These are phyloP conservation scores for Buxus sempervirens DNA, from an alignment of 164 flowering plant species.

Conservation along the genomic window DNA sequence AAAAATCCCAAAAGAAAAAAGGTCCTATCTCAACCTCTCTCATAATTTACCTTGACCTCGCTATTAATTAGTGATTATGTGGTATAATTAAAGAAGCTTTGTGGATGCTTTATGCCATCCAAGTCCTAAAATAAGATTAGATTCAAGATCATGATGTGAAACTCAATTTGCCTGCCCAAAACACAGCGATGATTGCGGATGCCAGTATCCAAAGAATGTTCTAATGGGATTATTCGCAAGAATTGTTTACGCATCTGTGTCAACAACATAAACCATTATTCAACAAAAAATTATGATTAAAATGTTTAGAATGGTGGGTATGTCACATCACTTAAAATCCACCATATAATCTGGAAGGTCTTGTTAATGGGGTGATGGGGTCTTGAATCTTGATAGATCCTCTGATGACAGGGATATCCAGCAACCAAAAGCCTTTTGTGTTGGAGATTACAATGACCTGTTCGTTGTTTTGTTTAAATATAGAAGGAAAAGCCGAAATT, in stretches of 20 bases:
- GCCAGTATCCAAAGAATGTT: neutral
- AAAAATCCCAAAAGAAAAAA: no score
- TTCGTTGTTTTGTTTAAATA: neutral
- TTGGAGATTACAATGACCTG: neutral
- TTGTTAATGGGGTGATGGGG: neutral
- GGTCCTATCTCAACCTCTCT: no score
- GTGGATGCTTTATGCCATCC: no score
- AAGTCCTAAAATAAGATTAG: no score
- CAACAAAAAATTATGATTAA: neutral
- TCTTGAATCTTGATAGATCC: conserved; percentile 1
- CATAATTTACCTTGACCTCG: no score
- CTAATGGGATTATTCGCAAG: neutral
- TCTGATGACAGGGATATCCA: neutral
- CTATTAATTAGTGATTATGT: no score
- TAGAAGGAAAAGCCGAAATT: neutral
- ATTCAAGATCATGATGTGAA: no score
- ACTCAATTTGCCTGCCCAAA: no score
- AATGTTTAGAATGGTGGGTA: neutral
- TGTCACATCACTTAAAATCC: neutral
- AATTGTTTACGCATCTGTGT: no score
- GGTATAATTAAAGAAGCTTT: no score
- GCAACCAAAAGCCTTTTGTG: neutral
- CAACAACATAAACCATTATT: neutral
- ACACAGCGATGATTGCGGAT: neutral
- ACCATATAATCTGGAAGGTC: neutral